phyloP scores from a whole-genome alignment of 441 rosid genomes.

The Corymbia citriodora region DNA sequence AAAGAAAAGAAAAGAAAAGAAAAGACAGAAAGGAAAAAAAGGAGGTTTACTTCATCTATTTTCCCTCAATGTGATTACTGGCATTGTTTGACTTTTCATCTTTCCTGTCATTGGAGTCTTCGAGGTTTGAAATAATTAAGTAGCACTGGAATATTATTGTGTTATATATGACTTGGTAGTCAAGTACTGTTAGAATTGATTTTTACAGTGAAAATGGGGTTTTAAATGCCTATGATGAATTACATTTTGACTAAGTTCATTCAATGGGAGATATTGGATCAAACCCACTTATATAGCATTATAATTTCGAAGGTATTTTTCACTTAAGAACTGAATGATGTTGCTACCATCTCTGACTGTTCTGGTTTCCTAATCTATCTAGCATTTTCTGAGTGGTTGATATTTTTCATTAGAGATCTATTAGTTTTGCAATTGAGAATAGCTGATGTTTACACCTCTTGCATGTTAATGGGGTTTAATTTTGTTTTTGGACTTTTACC shows the following conservation, averaged over 20 bases:
- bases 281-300: background rate
- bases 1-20: background rate
- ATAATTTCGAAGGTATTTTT: background rate
- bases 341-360: background rate
- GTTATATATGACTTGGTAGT: background rate
- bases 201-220: background rate
- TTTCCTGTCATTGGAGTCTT: background rate
- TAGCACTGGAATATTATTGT: background rate
- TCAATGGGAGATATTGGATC: background rate
- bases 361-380: background rate
- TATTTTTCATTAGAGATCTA: background rate
- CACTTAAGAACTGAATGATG: background rate
- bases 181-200: background rate
- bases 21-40: background rate
- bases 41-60: background rate
- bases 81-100: background rate
- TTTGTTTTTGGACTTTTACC: background rate
- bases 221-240: background rate
- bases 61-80: background rate
- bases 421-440: background rate
- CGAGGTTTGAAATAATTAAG: background rate
- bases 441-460: background rate
- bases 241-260: background rate
- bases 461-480: background rate
- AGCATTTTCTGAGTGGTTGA: background rate